phyloP scores from a whole-genome alignment of 2,329 filamentous ascomycete species.

The Curvularia sp. region DNA sequence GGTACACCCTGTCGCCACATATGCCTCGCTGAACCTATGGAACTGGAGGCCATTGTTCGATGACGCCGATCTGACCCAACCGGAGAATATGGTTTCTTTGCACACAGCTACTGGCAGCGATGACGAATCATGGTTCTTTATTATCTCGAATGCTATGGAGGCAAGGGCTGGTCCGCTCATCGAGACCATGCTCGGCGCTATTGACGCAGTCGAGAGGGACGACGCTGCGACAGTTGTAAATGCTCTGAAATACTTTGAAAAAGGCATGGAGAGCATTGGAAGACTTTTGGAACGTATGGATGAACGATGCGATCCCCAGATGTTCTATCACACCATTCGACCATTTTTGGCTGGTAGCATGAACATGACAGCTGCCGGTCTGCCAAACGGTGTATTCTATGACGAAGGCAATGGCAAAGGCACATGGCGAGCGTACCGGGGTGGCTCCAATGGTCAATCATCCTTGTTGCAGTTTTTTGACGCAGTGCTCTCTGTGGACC shows the following conservation, averaged over 20 bases:
- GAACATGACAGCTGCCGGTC: conserved; percentile 60
- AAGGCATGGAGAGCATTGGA: conserved; percentile 52
- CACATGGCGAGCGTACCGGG: conserved; percentile 59
- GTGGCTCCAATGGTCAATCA: conserved; percentile 64
- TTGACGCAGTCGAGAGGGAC: conserved; percentile 53
- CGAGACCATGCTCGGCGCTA: conserved; percentile 55
- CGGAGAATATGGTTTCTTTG: conserved; percentile 39
- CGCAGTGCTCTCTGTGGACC: conserved; percentile 59
- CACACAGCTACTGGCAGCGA: conserved; percentile 45
- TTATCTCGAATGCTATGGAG: conserved; percentile 62
- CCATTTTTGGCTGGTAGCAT: conserved; percentile 61
- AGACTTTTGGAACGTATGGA: conserved; percentile 59
- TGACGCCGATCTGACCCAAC: conserved; percentile 32
- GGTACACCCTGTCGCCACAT: conserved; percentile 45
- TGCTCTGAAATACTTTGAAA: conserved; percentile 51
- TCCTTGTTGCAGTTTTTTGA: conserved; percentile 63
- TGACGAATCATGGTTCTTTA: conserved; percentile 55
- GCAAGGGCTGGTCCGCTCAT: conserved; percentile 57
- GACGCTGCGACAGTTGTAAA: conserved; percentile 49
- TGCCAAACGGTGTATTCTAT: conserved; percentile 61
- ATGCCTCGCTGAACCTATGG: conserved; percentile 46
- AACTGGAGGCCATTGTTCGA: conserved; percentile 39
- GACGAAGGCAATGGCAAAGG: conserved; percentile 58
- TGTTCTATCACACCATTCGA: conserved; percentile 61
- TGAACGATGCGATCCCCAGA: conserved; percentile 56